These are phyloP conservation scores for Pyrenula massariospora DNA, from an alignment of 495 filamentous ascomycete genomes.

Conservation along the genomic window DNA sequence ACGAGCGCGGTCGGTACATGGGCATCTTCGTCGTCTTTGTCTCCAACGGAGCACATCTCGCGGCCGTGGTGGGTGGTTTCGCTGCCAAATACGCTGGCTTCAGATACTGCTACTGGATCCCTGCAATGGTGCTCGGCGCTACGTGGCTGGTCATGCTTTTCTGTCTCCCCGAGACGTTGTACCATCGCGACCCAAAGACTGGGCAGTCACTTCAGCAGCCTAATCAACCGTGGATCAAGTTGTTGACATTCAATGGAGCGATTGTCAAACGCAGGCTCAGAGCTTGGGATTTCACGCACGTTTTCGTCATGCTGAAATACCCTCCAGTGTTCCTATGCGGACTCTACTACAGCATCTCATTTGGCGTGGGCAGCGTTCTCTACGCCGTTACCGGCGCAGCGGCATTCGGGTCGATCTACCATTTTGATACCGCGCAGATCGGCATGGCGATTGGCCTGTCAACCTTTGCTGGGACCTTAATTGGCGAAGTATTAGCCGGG, in stretches of 20 bases:
- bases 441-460: slow-evolving; percentile 18
- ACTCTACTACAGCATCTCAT: slow-evolving; percentile 13
- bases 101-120: slow-evolving; percentile 29
- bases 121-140: slow-evolving; percentile 22
- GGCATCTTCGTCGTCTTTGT: slow-evolving; percentile 40
- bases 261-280: slow-evolving; percentile 8
- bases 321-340: slow-evolving; percentile 12
- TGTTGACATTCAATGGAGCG: slow-evolving; percentile 10
- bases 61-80: slow-evolving; percentile 36
- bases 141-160: slow-evolving; percentile 11
- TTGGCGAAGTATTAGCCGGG: slow-evolving; percentile 19
- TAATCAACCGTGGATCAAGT: slow-evolving; percentile 7
- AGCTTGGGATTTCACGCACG: slow-evolving; percentile 10
- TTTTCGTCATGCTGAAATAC: slow-evolving; percentile 16
- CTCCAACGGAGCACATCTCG: slow-evolving; percentile 35
- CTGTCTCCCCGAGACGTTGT: slow-evolving; percentile 21
- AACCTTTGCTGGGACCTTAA: slow-evolving; percentile 13
- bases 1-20: slow-evolving; percentile 38
- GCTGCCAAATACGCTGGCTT: slow-evolving; percentile 29
- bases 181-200: slow-evolving; percentile 6
- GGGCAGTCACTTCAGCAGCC: slow-evolving; percentile 2
- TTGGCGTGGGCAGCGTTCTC: slow-evolving; percentile 16
- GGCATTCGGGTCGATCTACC: slow-evolving; percentile 11
- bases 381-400: slow-evolving; percentile 17
- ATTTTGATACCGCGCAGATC: slow-evolving; percentile 17